Base-by-base conservation (phyloP, 805 yeast species). In the Candida wancherniae region DNA sequence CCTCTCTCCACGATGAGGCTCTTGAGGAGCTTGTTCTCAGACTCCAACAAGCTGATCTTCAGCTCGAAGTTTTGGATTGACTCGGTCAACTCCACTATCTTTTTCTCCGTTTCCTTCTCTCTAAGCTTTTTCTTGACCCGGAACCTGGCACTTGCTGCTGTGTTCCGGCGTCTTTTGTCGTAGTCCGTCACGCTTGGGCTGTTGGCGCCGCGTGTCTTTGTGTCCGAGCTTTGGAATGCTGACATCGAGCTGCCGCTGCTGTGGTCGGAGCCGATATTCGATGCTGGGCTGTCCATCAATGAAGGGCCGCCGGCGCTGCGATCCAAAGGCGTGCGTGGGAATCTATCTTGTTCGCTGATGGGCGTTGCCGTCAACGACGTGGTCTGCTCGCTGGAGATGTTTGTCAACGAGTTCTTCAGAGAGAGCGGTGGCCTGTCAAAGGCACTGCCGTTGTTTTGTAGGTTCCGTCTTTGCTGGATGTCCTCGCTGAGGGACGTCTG, bases 71-170 rank as follows among this genome's bases (percentile, higher is more conserved):
- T 44, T 13, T 56, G 50, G n/a, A 76, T 69, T 37, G 58, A 52
- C 19, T 70, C 75, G 27, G 61, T 62, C 26, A 76, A 59, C 20
- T 55, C 51, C 23, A 47, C 48, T 12, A 75, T 63, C 26, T 58
- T 65, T 26, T 57, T 58, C 42, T 74, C 79, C 77, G 78, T 70
- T 47, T 75, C 75, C 44, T 67, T 69, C 43, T 76, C 81, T 49
- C 65, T 74, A 39, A 69, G 47, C 50, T 76, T 77, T 64, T 76
- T 76, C 55, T 77, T 78, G 25, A 73, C 61, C 42, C 84, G 56
- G 53, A 78, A 78, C 31, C 82, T 56, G 0, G 84, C 84, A 26
- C 77, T 69, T 0, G 85, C 85, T 4, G 77, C 75, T 2, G 84
- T 75, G 48, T 76, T 77, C 40, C 81, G 60, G 35, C 72, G 60